Evolutionary conservation across 257 asterid genomes (phyloP).

Genomic region (Striga asiatica): DNA sequence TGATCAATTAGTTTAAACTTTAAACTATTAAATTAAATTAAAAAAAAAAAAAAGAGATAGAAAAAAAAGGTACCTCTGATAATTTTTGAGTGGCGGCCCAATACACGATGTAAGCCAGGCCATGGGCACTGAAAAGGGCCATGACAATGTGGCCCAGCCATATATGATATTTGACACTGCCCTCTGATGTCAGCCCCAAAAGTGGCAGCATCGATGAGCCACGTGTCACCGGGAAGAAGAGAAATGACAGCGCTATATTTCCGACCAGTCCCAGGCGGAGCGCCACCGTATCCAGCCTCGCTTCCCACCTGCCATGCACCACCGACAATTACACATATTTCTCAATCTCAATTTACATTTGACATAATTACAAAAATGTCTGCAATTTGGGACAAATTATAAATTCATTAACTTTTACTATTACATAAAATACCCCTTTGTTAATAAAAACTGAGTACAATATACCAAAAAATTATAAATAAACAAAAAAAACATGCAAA

Average conservation of each 20-base stretch:
- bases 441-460: no score
- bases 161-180: constrained; percentile 68
- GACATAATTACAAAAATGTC: no score
- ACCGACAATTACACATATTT: not conserved
- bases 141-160: constrained; percentile 77
- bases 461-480: no score
- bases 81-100: constrained; percentile 41
- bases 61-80: no score
- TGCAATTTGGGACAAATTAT: no score
- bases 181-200: constrained; percentile 72
- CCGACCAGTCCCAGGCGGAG: constrained; percentile 60
- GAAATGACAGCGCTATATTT: constrained; percentile 42
- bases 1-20: no score
- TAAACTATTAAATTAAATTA: no score
- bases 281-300: constrained; percentile 39
- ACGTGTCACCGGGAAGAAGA: constrained; percentile 81
- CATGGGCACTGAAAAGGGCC: constrained; percentile 66
- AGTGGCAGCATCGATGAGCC: constrained; percentile 61
- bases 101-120: constrained; percentile 35
- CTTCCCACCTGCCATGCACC: constrained; percentile 53
- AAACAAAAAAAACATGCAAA: no score
- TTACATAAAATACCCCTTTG: no score
- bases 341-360: no score
- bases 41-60: no score
- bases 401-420: no score